Evolutionary conservation across 23 red algal genomes (phyloP).

Genomic region (Pyropia yezoensis): DNA sequence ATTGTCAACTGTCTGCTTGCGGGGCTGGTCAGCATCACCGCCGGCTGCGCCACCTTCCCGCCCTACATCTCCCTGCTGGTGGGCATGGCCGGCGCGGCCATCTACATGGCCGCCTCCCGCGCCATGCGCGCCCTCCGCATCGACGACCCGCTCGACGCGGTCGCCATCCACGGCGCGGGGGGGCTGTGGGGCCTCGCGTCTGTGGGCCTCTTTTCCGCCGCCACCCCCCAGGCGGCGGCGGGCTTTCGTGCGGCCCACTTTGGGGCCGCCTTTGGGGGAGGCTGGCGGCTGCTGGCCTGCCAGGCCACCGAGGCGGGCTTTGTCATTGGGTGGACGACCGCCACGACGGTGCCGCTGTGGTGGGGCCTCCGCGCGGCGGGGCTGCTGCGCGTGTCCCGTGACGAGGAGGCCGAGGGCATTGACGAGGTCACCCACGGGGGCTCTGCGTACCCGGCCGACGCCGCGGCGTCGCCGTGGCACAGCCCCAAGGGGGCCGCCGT

Average conservation of each 20-base stretch:
- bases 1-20: slow-evolving; percentile 6
- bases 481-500: too few species aligned
- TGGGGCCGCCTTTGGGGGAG: neutral
- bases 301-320: slow-evolving; percentile 1
- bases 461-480: too few species aligned
- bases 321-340: slow-evolving; percentile 8
- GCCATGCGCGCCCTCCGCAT: slow-evolving; percentile 1
- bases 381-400: slow-evolving; percentile 37
- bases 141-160: slow-evolving; percentile 4
- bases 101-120: slow-evolving; percentile 1
- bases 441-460: slow-evolving; percentile 23
- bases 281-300: slow-evolving; percentile 1
- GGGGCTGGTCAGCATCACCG: slow-evolving; percentile 10
- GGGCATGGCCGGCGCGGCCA: neutral
- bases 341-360: neutral
- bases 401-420: slow-evolving; percentile 27
- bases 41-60: neutral
- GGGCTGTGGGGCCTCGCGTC: neutral
- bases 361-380: slow-evolving; percentile 1
- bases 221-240: neutral
- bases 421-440: slow-evolving; percentile 28
- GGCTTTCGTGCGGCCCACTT: neutral
- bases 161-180: slow-evolving; percentile 2
- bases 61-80: slow-evolving; percentile 5
- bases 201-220: slow-evolving; percentile 6